Base-by-base conservation (phyloP, 179 eudicot genomes). In the Heliamphora pulchella region DNA sequence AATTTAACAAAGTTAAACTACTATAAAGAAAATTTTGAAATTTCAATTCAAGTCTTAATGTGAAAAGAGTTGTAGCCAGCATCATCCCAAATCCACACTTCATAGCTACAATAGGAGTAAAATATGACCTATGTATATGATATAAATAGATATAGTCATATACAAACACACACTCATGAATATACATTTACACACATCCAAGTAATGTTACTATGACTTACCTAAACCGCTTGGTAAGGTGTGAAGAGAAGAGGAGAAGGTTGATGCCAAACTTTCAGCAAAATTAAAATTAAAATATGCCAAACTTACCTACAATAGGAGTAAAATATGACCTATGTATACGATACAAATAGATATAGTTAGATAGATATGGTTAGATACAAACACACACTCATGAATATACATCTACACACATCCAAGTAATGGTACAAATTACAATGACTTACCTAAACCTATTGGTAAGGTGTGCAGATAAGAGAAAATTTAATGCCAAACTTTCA, bases 241-340 rank as follows among this genome's bases (percentile, higher is more conserved):
- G 58, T n/a, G 8, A 47, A 71, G 54, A 71, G 74, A 47, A 71
- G 53, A 57, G 41, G 75, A 39, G 47, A 67, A 67, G 57, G 6
- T 71, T 48, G 57, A 71, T 71, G 41, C 57, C 20, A 71, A 46
- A 47, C 31, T 71, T 71, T 55, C 54, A 71, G 18, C 18, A 44
- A 65, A 31, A 31, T 31, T 31, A 31, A 31, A 31, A 31, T 31
- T 31, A 31, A 31, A 31, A 31, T 31, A 31, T 31, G 31, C 31
- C 31, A 31, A 31, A 31, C 31, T 31, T 72, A 22, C 59, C 54
- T 47, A 70, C 7, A 44, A 46, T 3, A 3, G 55, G 41, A 67
- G 71, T 3, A 67, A 67, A 43, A 67, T 67, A 67, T 67, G 31
- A 31, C 31, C 31, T 31, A 31, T 31, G 31, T 31, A 31, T 51